phyloP scores from a whole-genome alignment of 257 asterid genomes.

The Prunella vulgaris region DNA sequence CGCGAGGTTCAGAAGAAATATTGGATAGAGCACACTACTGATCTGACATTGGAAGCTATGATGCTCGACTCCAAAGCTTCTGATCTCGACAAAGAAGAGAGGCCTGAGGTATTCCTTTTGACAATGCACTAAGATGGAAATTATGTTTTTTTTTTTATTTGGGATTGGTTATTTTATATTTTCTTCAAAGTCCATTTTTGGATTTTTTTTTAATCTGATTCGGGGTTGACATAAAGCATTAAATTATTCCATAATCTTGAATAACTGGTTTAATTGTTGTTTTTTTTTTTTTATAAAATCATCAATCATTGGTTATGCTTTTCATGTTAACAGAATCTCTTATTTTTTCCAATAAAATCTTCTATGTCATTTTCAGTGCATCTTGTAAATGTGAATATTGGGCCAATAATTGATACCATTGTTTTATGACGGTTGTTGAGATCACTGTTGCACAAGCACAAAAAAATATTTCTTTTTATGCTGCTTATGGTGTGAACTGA shows the following conservation, averaged over 20 bases:
- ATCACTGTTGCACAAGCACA: not conserved
- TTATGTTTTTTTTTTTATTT: not conserved
- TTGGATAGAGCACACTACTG: conserved; percentile 84
- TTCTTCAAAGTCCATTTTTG: not conserved
- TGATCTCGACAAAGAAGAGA: conserved; percentile 95
- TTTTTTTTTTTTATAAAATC: not conserved
- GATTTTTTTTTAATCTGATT: not conserved
- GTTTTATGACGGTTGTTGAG: not conserved
- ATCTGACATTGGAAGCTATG: conserved; percentile 82
- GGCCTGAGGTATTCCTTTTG: conserved; percentile 65
- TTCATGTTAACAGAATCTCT: not conserved
- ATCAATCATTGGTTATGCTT: not conserved
- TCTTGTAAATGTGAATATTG: not conserved
- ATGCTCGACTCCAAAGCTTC: conserved; percentile 96
- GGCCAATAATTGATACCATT: not conserved
- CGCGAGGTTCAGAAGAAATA: conserved; percentile 86
- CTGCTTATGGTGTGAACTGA: not conserved
- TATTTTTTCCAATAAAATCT: not conserved
- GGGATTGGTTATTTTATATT: not conserved
- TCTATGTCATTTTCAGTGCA: conserved; percentile 6
- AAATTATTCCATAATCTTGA: not conserved
- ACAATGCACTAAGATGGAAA: too few species aligned
- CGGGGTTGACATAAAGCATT: not conserved
- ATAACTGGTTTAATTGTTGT: not conserved
- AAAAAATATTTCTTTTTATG: not conserved